phyloP scores from a whole-genome alignment of 2,329 filamentous ascomycete genomes.

The Penicillium glabrum region DNA sequence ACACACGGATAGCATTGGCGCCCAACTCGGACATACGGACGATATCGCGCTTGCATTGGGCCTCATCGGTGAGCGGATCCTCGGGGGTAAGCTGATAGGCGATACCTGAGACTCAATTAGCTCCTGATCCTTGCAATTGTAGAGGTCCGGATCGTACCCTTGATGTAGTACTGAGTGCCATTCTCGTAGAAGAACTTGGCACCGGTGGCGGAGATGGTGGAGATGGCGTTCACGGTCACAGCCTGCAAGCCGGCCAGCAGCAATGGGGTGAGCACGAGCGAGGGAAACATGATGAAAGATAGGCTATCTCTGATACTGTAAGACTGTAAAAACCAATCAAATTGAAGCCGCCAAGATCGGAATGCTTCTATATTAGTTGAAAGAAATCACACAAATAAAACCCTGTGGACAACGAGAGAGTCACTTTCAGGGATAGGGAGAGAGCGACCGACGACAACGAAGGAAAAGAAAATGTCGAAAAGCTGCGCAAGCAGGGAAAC shows the following conservation, averaged over 20 bases:
- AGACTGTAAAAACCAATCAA: neutral
- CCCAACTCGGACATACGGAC: constrained; percentile 76
- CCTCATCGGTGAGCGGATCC: constrained; percentile 73
- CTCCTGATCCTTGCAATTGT: neutral
- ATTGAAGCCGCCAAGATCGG: neutral
- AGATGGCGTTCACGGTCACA: constrained; percentile 43
- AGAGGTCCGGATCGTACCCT: constrained; percentile 55
- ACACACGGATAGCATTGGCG: constrained; percentile 81
- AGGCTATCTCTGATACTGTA: neutral
- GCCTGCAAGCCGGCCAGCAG: constrained; percentile 29
- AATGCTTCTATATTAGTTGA: neutral
- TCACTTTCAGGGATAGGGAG: constrained; percentile 2
- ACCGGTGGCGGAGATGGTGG: constrained; percentile 63
- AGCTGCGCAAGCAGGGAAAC: constrained; percentile 2
- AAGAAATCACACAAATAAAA: neutral
- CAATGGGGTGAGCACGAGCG: constrained; percentile 20
- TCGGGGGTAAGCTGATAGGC: constrained; percentile 67
- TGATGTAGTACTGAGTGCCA: constrained; percentile 80
- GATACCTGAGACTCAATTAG: constrained; percentile 56
- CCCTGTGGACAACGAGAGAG: constrained; percentile 10
- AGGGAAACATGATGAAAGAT: constrained; percentile 21
- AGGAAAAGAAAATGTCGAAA: neutral
- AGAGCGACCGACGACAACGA: constrained; percentile 5
- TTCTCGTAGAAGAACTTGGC: constrained; percentile 84
- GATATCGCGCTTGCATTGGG: constrained; percentile 75